phyloP scores from a whole-genome alignment of 257 asterid species.

The Solanum chilense region DNA sequence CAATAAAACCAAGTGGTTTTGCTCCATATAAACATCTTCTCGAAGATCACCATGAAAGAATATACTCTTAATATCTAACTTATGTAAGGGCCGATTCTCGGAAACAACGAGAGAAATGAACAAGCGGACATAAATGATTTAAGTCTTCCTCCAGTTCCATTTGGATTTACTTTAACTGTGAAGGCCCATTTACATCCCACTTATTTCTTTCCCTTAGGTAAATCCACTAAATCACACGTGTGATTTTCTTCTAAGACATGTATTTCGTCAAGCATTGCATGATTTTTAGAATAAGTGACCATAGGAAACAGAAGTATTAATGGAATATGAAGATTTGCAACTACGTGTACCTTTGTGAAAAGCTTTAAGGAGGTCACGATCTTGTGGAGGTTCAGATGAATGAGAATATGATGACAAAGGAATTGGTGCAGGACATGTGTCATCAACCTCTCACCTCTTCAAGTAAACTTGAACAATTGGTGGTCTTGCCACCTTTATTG shows the following conservation, averaged over 20 bases:
- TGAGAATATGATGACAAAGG: neutral
- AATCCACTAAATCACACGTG: neutral
- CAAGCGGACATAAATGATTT: neutral
- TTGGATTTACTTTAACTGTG: neutral
- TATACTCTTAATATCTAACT: neutral
- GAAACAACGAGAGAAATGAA: neutral
- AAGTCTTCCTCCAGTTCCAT: neutral
- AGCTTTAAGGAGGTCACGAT: neutral
- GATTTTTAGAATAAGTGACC: neutral
- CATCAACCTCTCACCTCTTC: neutral
- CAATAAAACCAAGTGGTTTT: neutral
- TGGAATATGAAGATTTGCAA: neutral
- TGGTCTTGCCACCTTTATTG: neutral
- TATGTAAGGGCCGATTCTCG: neutral
- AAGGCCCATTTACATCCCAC: neutral
- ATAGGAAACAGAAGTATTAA: neutral
- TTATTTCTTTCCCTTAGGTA: neutral
- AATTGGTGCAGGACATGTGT: neutral
- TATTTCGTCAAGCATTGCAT: neutral
- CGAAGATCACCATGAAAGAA: neutral
- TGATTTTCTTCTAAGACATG: neutral
- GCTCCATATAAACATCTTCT: neutral
- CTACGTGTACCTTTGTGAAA: neutral
- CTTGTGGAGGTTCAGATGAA: neutral
- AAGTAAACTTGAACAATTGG: neutral